Evolutionary conservation across 2,329 filamentous ascomycete genomes (phyloP).

Genomic region (Cytospora chrysosperma): DNA sequence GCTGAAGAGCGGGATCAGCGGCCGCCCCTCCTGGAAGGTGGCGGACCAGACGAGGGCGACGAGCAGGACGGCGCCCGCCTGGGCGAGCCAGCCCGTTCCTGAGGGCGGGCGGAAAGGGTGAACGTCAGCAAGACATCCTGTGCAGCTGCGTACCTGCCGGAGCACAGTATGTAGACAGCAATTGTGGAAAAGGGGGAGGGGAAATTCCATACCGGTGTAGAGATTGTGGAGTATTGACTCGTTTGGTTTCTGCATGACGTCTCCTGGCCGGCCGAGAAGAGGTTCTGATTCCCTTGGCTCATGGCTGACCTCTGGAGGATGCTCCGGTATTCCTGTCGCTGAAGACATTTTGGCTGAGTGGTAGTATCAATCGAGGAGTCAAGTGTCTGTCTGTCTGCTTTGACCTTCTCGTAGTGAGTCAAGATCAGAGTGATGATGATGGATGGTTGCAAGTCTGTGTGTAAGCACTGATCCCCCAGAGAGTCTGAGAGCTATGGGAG

Average conservation of each 20-base stretch:
- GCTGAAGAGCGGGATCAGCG: constrained; percentile 74
- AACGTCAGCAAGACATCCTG: constrained; percentile 15
- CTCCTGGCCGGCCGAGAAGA: constrained; percentile 68
- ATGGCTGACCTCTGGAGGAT: constrained; percentile 38
- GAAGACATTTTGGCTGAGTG: constrained; percentile 63
- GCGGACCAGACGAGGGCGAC: constrained; percentile 73
- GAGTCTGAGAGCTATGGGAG: background rate
- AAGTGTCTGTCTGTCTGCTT: background rate
- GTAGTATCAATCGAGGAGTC: background rate
- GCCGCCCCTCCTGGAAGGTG: constrained; percentile 63
- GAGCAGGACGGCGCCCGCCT: constrained; percentile 75
- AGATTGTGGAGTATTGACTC: constrained; percentile 69
- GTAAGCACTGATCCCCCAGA: background rate
- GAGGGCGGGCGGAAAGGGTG: constrained; percentile 24
- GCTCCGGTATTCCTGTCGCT: constrained; percentile 63
- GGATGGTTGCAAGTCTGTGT: background rate
- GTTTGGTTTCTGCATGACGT: constrained; percentile 67
- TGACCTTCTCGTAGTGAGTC: background rate
- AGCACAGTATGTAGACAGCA: no score
- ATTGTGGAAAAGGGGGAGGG: background rate
- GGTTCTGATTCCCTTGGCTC: constrained; percentile 61
- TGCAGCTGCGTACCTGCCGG: background rate
- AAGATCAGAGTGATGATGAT: background rate
- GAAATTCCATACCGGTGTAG: constrained; percentile 60
- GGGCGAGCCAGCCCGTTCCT: constrained; percentile 82